These are phyloP conservation scores for Yamadazyma sp. DNA, from an alignment of 805 yeast species.

Conservation along the genomic window DNA sequence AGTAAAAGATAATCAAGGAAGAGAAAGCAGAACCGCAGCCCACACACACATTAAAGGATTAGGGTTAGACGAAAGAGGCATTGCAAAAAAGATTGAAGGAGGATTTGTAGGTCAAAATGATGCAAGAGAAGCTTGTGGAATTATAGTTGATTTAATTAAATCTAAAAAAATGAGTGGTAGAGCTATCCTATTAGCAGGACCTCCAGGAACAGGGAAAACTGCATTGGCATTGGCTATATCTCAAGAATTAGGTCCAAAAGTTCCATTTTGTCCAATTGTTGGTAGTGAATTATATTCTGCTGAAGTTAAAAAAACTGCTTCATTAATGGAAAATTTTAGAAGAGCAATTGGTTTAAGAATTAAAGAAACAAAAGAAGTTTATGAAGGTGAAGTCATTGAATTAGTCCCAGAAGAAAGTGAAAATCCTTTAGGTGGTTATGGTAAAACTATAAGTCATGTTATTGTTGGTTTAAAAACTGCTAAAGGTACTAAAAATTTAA, in stretches of 20 bases:
- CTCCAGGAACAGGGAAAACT: conserved; percentile 98
- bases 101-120: conserved; percentile 79
- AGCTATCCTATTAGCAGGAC: conserved; percentile 94
- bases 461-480: conserved; percentile 91
- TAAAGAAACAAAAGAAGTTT: conserved; percentile 95
- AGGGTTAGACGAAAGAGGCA: conserved; percentile 87
- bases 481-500: conserved; percentile 82
- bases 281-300: conserved; percentile 92
- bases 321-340: conserved; percentile 93
- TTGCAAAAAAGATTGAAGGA: conserved; percentile 80
- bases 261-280: conserved; percentile 96
- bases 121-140: conserved; percentile 92
- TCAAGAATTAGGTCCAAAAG: conserved; percentile 94
- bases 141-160: conserved; percentile 89
- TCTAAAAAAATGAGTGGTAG: conserved; percentile 91
- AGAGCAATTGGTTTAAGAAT: conserved; percentile 94
- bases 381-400: conserved; percentile 97
- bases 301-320: conserved; percentile 96
- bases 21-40: conserved; percentile 81
- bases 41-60: conserved; percentile 96
- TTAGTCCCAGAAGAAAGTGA: conserved; percentile 94
- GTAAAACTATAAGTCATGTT: conserved; percentile 93
- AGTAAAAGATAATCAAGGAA: conserved; percentile 52
- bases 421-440: conserved; percentile 96
- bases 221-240: conserved; percentile 95